Conservation (phyloP, 805 yeast species). For the Lipomyces oligophaga region DNA sequence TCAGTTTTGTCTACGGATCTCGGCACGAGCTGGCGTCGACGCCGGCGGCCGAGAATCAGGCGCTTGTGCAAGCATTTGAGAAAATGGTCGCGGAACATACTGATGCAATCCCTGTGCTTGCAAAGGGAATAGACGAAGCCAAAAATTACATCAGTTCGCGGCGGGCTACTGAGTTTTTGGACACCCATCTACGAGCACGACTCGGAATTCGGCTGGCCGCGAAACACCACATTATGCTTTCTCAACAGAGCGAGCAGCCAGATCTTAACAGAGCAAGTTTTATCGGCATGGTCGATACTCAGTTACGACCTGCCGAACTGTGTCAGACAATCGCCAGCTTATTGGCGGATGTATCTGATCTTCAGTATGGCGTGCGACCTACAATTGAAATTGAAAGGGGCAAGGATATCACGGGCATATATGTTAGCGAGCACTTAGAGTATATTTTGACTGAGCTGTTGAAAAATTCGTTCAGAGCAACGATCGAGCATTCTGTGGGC, state of each 20-base stretch:
- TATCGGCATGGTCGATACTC: conserved; percentile 64
- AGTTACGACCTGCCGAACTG: conserved; percentile 59
- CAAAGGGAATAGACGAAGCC: conserved; percentile 77
- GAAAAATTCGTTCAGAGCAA: conserved; percentile 85
- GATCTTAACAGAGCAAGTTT: conserved; percentile 29
- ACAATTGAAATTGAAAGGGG: conserved; percentile 55
- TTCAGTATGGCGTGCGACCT: conserved; percentile 78
- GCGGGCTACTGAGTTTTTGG: conserved; percentile 60
- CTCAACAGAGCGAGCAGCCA: conserved; percentile 37
- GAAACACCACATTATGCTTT: conserved; percentile 72
- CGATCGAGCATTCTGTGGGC: conserved; percentile 55
- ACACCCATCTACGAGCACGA: conserved; percentile 73
- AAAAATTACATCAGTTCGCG: conserved; percentile 44
- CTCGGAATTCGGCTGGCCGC: conserved; percentile 83
- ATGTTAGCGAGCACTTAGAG: conserved; percentile 82
- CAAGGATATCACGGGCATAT: conserved; percentile 64
- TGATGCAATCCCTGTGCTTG: conserved; percentile 76
- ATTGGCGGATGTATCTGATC: conserved; percentile 76
- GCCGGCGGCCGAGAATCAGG: conserved; percentile 51
- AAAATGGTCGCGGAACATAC: conserved; percentile 70
- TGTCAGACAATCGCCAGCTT: conserved; percentile 62
- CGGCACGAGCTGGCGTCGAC: conserved; percentile 42
- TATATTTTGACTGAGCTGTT: conserved; percentile 81
- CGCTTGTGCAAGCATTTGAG: conserved; percentile 51
- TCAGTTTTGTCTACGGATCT: conserved; percentile 43